Evolutionary conservation across 2,329 filamentous ascomycete species (phyloP), one percentile per base, ranked within the genome.

Genomic region (Aspergillus udagawae): DNA sequence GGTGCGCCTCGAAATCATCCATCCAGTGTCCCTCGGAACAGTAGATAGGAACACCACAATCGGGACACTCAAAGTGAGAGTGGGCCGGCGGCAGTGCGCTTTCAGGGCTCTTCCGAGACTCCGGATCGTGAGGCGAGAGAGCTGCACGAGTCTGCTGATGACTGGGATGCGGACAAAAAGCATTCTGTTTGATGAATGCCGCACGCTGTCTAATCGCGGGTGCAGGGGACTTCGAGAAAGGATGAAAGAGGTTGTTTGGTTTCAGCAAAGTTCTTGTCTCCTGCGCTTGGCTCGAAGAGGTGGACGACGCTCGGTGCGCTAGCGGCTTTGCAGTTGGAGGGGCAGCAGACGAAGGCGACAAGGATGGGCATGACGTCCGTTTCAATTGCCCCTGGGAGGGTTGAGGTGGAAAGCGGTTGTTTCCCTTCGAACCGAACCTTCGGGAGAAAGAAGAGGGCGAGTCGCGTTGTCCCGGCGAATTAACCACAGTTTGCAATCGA

Each of bases 11-110:
- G 70, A 96, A 99, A 73, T 97, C 91, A 66, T 95, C 91, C 71
- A 90, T 91, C 90, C 93, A 97, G 73, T 99, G 94, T 65, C 91
- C 88, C 75, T 97, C 90, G 65, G 86, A 93, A 78, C 94, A 99
- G 72, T 94, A 96, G 6, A 96, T 87, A 0, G 95, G 92, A 45
- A 97, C 84, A 14, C 94, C 94, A 67, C 94, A 99, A 73, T 99
- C 93, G 0, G 94, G 92, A 68, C 94, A 99, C 74, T 97, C 94
- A 70, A 96, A 97, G 65, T 89, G 82, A 53, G 97, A 91, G 74
- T 96, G 91, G 17, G 87, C 86, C 0, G 93, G 89, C 9, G 91
- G 82, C 60, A 86, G 75, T 42, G 66, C 51, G 21, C 57, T 55
- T 42, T 64, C 52, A 20, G 76, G 70, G 20, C 77, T 74, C 68